A percentile compares a stretch with the other conserved stretches of the same genome.
phyloP scores from a whole-genome alignment of 306 rosid species.

The Pterocarpus macrocarpus region DNA sequence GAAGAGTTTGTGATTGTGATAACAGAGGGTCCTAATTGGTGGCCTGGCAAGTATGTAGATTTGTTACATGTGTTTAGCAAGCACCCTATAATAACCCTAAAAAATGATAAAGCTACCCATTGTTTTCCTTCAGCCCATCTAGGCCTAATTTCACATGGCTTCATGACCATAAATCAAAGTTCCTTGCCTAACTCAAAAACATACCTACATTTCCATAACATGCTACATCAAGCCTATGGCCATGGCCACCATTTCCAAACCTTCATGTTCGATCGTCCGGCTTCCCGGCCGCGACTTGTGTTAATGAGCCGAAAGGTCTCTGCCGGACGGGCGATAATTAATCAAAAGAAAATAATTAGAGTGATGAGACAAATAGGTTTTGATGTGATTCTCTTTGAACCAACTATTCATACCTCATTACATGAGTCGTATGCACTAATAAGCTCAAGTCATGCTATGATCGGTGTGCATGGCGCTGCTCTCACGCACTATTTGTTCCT shows the following conservation, averaged over 20 bases:
- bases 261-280: background rate
- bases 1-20: constrained; percentile 48
- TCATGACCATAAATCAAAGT: background rate
- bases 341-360: constrained; percentile 37
- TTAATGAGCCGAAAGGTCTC: constrained; percentile 2
- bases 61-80: constrained; percentile 44
- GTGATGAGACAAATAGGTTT: constrained; percentile 48
- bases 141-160: constrained; percentile 51
- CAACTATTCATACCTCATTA: constrained; percentile 32
- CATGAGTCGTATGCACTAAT: constrained; percentile 44
- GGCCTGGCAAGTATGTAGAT: constrained; percentile 51
- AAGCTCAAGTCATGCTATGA: constrained; percentile 57
- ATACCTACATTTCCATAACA: constrained; percentile 42
- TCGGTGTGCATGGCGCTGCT: constrained; percentile 60
- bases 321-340: constrained; percentile 26
- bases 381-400: constrained; percentile 50
- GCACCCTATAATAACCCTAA: constrained; percentile 53
- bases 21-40: constrained; percentile 58
- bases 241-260: background rate
- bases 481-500: constrained; percentile 58
- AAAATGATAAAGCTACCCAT: constrained; percentile 55
- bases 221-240: constrained; percentile 5
- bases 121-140: constrained; percentile 59
- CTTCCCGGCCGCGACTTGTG: constrained; percentile 25
- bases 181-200: constrained; percentile 37